Conservation (phyloP, 345 rosid species). For the Iberis pinnata region DNA sequence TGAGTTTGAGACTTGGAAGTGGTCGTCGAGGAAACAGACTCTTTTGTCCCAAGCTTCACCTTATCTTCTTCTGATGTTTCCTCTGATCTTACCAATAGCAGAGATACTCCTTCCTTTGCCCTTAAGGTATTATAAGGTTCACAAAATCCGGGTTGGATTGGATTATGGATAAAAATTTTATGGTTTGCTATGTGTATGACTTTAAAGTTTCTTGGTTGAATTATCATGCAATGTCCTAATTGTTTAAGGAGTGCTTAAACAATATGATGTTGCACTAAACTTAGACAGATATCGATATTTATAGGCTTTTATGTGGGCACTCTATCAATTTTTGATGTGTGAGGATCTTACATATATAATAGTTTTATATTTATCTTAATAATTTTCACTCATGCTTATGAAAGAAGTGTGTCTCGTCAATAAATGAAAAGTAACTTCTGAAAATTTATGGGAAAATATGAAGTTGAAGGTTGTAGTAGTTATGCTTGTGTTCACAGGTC, state of each 20-base stretch:
- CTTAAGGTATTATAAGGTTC: conserved; percentile 19
- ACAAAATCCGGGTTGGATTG: neutral
- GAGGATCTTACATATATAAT: too few relatives aligned
- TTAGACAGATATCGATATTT: conserved; percentile 47
- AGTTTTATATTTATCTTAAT: too few relatives aligned
- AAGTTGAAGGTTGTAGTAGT: too few relatives aligned
- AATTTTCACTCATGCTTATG: too few relatives aligned
- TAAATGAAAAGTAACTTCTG: too few relatives aligned
- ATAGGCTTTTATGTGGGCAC: conserved; percentile 69
- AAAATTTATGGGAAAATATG: too few relatives aligned
- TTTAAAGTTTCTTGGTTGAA: neutral
- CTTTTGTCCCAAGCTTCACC: conserved; percentile 18
- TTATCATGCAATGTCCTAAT: conserved; percentile 47
- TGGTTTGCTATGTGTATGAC: neutral
- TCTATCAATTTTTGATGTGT: conserved; percentile 26
- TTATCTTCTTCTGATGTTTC: conserved; percentile 14
- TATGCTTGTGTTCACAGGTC: too few relatives aligned
- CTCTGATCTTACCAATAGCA: conserved; percentile 5
- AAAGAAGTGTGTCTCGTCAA: too few relatives aligned
- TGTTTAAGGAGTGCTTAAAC: conserved; percentile 60
- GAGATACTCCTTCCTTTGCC: conserved; percentile 22
- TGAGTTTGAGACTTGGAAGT: conserved; percentile 35
- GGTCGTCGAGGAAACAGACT: conserved; percentile 30
- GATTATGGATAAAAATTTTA: conserved; percentile 7
- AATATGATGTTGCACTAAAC: conserved; percentile 70